These are phyloP conservation scores for Hyaloscypha finlandica DNA, from an alignment of 495 filamentous ascomycete species.

Conservation along the genomic window DNA sequence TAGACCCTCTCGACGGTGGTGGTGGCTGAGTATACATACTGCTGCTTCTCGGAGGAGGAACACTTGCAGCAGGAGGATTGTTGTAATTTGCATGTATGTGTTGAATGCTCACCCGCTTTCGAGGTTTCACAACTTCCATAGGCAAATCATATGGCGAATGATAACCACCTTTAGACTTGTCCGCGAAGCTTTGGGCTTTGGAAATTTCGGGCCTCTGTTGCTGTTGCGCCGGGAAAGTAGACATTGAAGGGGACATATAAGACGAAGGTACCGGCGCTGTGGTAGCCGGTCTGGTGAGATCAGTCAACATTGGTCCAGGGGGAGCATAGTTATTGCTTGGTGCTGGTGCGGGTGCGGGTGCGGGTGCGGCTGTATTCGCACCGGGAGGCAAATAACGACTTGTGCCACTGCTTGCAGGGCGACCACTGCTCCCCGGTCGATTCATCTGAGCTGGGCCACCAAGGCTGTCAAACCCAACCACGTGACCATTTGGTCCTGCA, in stretches of 20 bases:
- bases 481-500: slow-evolving; percentile 29
- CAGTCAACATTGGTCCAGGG: slow-evolving; percentile 28
- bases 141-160: slow-evolving; percentile 93
- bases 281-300: slow-evolving; percentile 38
- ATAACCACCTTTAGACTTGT: slow-evolving; percentile 89
- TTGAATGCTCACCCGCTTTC: slow-evolving; percentile 51
- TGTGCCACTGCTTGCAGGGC: slow-evolving; percentile 20
- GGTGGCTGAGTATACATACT: slow-evolving; percentile 54
- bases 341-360: neutral
- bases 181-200: slow-evolving; percentile 76
- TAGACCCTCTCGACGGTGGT: slow-evolving; percentile 37
- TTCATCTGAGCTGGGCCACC: slow-evolving; percentile 1
- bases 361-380: neutral
- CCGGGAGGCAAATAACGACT: slow-evolving; percentile 32
- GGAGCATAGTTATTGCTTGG: slow-evolving; percentile 27
- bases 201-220: slow-evolving; percentile 25
- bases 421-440: slow-evolving; percentile 21
- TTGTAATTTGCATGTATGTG: slow-evolving; percentile 22
- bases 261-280: slow-evolving; percentile 46
- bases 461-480: slow-evolving; percentile 35
- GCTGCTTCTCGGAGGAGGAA: slow-evolving; percentile 50
- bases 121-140: slow-evolving; percentile 72
- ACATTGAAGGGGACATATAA: slow-evolving; percentile 38
- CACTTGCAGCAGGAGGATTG: slow-evolving; percentile 7
- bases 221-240: slow-evolving; percentile 16